phyloP scores from a whole-genome alignment of 345 rosid genomes.

The Hibiscus syriacus region DNA sequence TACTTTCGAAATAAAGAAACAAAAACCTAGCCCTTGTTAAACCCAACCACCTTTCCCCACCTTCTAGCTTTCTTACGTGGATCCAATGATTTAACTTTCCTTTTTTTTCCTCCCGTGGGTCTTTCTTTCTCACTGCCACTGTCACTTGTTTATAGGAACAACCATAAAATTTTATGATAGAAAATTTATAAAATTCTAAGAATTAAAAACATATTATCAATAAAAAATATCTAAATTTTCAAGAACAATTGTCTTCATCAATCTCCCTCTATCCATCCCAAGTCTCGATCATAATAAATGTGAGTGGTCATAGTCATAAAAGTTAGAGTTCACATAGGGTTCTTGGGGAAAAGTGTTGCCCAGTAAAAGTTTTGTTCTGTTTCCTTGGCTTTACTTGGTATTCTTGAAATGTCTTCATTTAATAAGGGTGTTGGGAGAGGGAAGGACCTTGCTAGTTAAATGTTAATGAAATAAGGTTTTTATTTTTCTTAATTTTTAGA shows the following conservation, averaged over 20 bases:
- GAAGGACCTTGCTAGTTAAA: too few species aligned
- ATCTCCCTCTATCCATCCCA: too few species aligned
- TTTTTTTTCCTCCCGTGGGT: background rate
- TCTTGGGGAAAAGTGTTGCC: slow-evolving; percentile 24
- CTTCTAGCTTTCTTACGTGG: slow-evolving; percentile 22
- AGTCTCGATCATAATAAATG: too few species aligned
- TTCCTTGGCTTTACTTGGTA: slow-evolving; percentile 5
- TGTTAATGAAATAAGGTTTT: too few species aligned
- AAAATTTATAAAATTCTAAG: too few species aligned
- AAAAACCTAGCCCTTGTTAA: slow-evolving; percentile 7
- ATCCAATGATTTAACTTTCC: slow-evolving; percentile 32
- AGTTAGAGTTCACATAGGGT: slow-evolving; percentile 20
- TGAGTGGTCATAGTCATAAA: slow-evolving; percentile 23
- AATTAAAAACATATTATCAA: too few species aligned
- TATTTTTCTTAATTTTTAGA: too few species aligned
- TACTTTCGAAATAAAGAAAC: slow-evolving; percentile 4
- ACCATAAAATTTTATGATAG: too few species aligned
- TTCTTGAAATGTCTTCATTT: background rate
- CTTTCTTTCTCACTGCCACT: background rate
- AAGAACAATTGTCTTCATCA: too few species aligned
- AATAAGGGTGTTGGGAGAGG: background rate
- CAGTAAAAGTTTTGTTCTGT: slow-evolving; percentile 18
- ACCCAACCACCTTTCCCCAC: slow-evolving; percentile 29
- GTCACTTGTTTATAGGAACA: too few species aligned
- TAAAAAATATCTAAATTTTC: too few species aligned